phyloP scores from a whole-genome alignment of 495 filamentous ascomycete genomes.

The Aspergillus sparsus region DNA sequence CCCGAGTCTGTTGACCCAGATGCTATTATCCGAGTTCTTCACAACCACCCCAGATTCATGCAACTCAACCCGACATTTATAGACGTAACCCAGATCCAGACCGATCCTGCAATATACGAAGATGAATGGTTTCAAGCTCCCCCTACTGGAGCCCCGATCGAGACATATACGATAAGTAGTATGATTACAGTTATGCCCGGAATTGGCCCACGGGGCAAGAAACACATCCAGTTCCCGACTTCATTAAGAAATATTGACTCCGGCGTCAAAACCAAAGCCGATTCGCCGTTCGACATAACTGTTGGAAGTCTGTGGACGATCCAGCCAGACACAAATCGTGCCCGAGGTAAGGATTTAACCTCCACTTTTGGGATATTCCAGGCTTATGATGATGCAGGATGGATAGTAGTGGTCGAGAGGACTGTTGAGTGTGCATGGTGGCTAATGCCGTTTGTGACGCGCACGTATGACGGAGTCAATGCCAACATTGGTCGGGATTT shows the following conservation, averaged over 20 bases:
- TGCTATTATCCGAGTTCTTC: conserved; percentile 3
- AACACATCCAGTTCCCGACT: conserved; percentile 8
- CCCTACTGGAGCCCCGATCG: conserved; percentile 2
- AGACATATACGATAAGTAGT: conserved; percentile 5
- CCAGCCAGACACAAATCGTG: too few species aligned
- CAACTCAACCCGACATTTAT: conserved; percentile 2
- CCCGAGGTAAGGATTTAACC: too few species aligned
- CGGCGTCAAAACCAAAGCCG: conserved; percentile 6
- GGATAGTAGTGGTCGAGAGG: background rate
- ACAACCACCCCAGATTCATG: conserved; percentile 8
- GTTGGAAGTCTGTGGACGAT: conserved; percentile 9
- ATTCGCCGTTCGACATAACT: conserved; percentile 4
- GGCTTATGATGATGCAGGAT: background rate
- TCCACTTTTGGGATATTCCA: too few species aligned
- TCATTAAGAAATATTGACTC: conserved; percentile 4
- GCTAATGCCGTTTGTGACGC: conserved; percentile 14
- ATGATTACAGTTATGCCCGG: conserved; percentile 3
- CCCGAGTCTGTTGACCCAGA: conserved; percentile 1
- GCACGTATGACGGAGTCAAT: conserved; percentile 9
- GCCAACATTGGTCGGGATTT: background rate
- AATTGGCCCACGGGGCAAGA: background rate
- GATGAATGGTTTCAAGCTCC: conserved; percentile 9
- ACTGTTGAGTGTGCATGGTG: conserved; percentile 13
- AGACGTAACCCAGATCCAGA: background rate
- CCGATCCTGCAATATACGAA: conserved; percentile 5